Evolutionary conservation across 139 green algal species (phyloP).

Genomic region (Chlamydomonas sp.): DNA sequence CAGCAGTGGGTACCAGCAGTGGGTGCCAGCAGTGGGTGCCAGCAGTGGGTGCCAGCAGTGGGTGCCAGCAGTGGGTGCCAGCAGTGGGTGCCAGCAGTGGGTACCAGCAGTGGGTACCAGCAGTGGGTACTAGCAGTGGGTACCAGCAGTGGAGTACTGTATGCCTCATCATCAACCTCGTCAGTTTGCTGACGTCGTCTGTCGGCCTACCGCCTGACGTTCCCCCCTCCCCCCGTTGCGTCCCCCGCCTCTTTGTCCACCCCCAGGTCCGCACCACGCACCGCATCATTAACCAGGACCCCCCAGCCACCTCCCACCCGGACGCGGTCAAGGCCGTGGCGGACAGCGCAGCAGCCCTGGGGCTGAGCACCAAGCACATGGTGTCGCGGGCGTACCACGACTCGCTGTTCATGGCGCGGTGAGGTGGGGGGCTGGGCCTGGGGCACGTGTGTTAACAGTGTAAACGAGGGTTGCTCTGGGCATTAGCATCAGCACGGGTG

Average conservation of each 20-base stretch:
- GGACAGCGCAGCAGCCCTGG: constrained; percentile 65
- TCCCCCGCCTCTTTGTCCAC: neutral
- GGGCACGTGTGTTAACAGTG: neutral
- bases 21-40: no score
- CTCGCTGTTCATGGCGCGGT: constrained; percentile 94
- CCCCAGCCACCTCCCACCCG: constrained; percentile 76
- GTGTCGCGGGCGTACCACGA: constrained; percentile 96
- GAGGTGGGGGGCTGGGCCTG: constrained; percentile 61
- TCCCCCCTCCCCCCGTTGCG: neutral
- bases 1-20: no score
- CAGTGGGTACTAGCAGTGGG: no score
- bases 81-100: no score
- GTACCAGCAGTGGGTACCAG: no score
- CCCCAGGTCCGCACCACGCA: constrained; percentile 35
- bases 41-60: no score
- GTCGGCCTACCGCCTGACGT: no score
- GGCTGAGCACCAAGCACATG: constrained; percentile 75
- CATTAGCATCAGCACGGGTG: no score
- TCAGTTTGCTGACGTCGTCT: no score
- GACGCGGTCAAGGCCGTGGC: constrained; percentile 72
- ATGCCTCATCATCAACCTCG: neutral
- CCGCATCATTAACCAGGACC: constrained; percentile 88
- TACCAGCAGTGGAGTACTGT: no score
- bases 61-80: no score
- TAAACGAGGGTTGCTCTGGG: no score